These are phyloP conservation scores for Fragaria nilgerrensis DNA, from an alignment of 306 rosid species.

Conservation along the genomic window DNA sequence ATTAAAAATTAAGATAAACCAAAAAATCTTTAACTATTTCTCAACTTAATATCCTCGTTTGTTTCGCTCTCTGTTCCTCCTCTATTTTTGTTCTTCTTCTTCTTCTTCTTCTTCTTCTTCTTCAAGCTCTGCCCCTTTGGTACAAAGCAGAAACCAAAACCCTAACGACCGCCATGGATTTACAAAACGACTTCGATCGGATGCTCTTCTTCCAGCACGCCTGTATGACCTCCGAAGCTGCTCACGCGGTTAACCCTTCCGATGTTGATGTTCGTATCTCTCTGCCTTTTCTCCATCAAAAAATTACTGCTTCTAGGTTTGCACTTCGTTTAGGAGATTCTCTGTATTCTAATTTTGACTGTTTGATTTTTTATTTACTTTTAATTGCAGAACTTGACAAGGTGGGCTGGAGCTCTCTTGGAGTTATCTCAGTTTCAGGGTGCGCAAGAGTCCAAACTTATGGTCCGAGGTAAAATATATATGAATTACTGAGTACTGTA, in stretches of 20 bases:
- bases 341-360: neutral
- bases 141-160: neutral
- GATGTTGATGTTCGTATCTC: slow-evolving; percentile 65
- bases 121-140: neutral
- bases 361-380: neutral
- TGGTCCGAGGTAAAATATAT: slow-evolving; percentile 49
- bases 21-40: no score
- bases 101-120: neutral
- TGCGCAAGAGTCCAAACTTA: slow-evolving; percentile 55
- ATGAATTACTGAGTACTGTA: neutral
- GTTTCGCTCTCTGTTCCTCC: neutral
- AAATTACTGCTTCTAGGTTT: neutral
- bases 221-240: slow-evolving; percentile 60
- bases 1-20: no score
- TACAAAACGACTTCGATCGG: slow-evolving; percentile 79
- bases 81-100: no score
- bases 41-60: no score
- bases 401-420: slow-evolving; percentile 84
- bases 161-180: slow-evolving; percentile 44
- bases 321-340: neutral
- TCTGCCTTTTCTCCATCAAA: neutral
- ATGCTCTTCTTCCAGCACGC: slow-evolving; percentile 82
- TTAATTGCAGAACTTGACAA: slow-evolving; percentile 66
- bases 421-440: slow-evolving; percentile 85
- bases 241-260: slow-evolving; percentile 55